A percentile compares a stretch with the other conserved stretches of the same genome.
Evolutionary conservation across 2,329 filamentous ascomycete genomes (phyloP).

Genomic region (Verticillium longisporum): DNA sequence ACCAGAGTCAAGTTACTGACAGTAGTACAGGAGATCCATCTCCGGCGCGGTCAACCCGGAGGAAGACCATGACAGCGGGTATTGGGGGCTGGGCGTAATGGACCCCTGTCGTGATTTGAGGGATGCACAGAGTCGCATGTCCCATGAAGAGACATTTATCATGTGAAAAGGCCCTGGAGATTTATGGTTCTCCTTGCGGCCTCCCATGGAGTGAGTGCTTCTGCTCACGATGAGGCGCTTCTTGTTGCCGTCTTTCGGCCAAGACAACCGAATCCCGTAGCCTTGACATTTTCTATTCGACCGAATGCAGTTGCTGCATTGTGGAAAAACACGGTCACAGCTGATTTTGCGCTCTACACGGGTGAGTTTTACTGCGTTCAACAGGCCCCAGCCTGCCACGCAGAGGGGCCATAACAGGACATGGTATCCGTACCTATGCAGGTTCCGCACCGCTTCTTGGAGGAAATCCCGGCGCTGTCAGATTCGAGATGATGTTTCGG

Average conservation of each 20-base stretch:
- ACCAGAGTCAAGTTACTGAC: not conserved
- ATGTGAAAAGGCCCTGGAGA: not conserved
- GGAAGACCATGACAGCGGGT: not conserved
- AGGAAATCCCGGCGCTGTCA: too few relatives aligned
- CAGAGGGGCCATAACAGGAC: too few relatives aligned
- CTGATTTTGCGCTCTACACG: constrained; percentile 3
- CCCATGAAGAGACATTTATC: constrained; percentile 16
- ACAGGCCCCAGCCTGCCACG: too few relatives aligned
- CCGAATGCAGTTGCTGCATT: constrained; percentile 14
- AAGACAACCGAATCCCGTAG: constrained; percentile 19
- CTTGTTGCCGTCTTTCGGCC: constrained; percentile 17
- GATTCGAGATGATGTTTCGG: too few relatives aligned
- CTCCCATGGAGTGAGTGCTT: not conserved
- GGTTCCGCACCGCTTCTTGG: not conserved
- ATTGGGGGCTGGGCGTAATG: not conserved
- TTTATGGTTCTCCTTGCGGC: not conserved
- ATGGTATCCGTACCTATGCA: constrained; percentile 1
- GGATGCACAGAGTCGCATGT: constrained; percentile 11
- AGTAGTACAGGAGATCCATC: constrained; percentile 5
- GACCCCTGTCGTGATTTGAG: not conserved
- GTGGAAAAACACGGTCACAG: constrained; percentile 7
- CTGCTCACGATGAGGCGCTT: constrained; percentile 14
- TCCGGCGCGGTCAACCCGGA: not conserved
- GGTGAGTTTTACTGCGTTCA: not conserved
- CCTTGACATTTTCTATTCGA: constrained; percentile 15